A percentile compares a stretch with the other conserved stretches of the same genome.
These are phyloP conservation scores for Apophysomyces elegans DNA, from an alignment of 371 early-diverging fungal genomes.

Conservation along the genomic window DNA sequence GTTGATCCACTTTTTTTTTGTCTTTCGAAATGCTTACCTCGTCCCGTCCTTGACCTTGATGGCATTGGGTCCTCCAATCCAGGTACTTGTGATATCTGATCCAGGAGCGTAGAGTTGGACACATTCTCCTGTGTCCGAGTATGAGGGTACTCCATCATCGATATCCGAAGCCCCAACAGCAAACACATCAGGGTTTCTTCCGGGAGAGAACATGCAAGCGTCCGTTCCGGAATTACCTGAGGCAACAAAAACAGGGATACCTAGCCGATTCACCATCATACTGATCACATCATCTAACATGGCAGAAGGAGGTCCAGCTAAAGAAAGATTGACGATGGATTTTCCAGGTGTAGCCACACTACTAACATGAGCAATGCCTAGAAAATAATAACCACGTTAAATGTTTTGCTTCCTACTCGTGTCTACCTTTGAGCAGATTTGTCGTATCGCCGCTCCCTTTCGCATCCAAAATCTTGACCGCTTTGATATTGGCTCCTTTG, in stretches of 20 bases:
- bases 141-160: conserved; percentile 50
- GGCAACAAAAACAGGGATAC: conserved; percentile 60
- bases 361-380: conserved; percentile 35
- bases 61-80: conserved; percentile 34
- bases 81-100: conserved; percentile 52
- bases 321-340: conserved; percentile 60
- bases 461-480: conserved; percentile 59
- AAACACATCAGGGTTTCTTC: conserved; percentile 62
- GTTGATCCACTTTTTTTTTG: not conserved
- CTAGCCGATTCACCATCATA: conserved; percentile 43
- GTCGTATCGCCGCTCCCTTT: conserved; percentile 1
- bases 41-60: conserved; percentile 66
- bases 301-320: conserved; percentile 55
- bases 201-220: conserved; percentile 76
- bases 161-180: conserved; percentile 68
- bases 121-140: conserved; percentile 60
- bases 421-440: not conserved
- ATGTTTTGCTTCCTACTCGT: not conserved
- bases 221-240: conserved; percentile 72
- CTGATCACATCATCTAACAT: conserved; percentile 45
- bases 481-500: conserved; percentile 55
- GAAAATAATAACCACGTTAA: conserved; percentile 40
- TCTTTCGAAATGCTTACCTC: conserved; percentile 28
- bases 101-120: conserved; percentile 65
- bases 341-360: conserved; percentile 29